Base-by-base conservation (phyloP, 345 rosid species). In the Crucihimalaya himalaica region DNA sequence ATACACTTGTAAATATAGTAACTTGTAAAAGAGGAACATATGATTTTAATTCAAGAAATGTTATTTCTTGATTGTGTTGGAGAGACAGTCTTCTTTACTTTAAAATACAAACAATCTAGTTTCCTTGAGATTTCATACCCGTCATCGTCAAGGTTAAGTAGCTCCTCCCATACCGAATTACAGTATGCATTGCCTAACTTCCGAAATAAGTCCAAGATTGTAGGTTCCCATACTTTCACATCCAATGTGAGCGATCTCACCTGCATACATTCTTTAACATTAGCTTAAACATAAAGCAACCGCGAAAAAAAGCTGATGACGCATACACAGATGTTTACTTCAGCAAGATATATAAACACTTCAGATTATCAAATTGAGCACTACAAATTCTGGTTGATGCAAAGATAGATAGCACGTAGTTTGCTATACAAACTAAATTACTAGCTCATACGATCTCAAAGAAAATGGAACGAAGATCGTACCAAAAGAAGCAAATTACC, bases 191-290 rank as follows among this genome's bases (percentile, higher is more conserved):
- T 92, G 60, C 98, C 98, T 80, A 92, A 77, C 19, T 75, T 63
- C 25, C 79, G 75, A 74, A 92, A 92, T 53, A 88, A 81, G 46
- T 88, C 86, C 83, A 90, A 74, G 13, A 92, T 73, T 64, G 95
- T 79, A 71, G 89, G 81, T 68, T 92, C 98, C 98, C 98, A 92
- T 25, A 90, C 93, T 83, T 84, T 90, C 78, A 90, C 98, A 83
- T 92, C 98, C 70, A 92, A 76, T 4, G 86, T 87, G 51, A 92
- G 75, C 39, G 98, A 92, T 62, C 98, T 88, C 68, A 92, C 98
- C 98, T 92, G 83, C 79, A 79, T 47, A 80, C 1, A 71, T 29
- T 52, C 20, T 47, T 66, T 35, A 20, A 28, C 13, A 51, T 61
- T 46, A 71, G 52, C 54, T 48, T 63, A 40, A 63, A 23, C 18